Conservation (phyloP, 495 filamentous ascomycete genomes). For the Ramalina intermedia region DNA sequence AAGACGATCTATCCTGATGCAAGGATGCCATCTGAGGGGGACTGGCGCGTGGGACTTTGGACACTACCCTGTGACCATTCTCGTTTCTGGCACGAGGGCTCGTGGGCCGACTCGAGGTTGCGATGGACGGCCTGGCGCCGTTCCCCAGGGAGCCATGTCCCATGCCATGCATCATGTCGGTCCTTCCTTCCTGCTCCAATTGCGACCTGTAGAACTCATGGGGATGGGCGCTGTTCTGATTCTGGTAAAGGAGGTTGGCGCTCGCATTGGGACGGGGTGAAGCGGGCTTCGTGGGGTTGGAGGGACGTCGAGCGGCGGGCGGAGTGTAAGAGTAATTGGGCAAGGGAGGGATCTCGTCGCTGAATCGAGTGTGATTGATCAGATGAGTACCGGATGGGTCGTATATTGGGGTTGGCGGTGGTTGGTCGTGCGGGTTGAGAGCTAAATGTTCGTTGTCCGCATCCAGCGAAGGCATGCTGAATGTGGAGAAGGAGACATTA, state of each 20-base stretch:
- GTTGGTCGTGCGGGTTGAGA: constrained; percentile 3
- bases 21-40: constrained; percentile 22
- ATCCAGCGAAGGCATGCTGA: constrained; percentile 16
- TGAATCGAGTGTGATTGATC: background rate
- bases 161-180: constrained; percentile 14
- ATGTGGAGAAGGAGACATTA: constrained; percentile 8
- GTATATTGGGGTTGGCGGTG: constrained; percentile 3
- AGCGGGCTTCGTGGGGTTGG: constrained; percentile 17
- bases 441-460: constrained; percentile 9
- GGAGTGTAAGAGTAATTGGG: constrained; percentile 12
- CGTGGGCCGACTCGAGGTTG: constrained; percentile 9
- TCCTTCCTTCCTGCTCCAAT: constrained; percentile 13
- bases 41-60: constrained; percentile 17
- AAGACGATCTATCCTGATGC: constrained; percentile 21
- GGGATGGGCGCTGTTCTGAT: constrained; percentile 33
- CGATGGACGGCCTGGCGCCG: constrained; percentile 17
- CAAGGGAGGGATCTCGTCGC: constrained; percentile 7
- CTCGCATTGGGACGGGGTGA: constrained; percentile 5
- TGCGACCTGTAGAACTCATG: constrained; percentile 38
- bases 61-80: constrained; percentile 2
- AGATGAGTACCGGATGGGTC: constrained; percentile 1
- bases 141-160: constrained; percentile 18
- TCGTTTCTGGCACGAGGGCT: constrained; percentile 3
- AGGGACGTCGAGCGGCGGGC: constrained; percentile 15
- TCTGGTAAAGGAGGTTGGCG: constrained; percentile 2